These are phyloP conservation scores for Daldinia caldariorum DNA, from an alignment of 495 filamentous ascomycete genomes.

Conservation along the genomic window DNA sequence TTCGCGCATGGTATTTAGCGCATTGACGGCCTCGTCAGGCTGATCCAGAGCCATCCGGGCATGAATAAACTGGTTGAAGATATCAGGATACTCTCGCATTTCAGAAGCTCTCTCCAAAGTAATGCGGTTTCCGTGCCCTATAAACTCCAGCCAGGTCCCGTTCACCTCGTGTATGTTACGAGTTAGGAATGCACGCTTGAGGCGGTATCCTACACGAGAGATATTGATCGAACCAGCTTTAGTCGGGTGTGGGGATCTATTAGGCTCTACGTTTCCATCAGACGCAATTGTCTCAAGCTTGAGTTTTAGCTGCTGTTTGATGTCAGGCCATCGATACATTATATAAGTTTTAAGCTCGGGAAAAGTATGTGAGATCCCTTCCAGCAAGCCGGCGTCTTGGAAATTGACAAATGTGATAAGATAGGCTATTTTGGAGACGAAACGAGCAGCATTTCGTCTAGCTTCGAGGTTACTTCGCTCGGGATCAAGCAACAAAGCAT, in stretches of 20 bases:
- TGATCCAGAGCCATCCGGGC: constrained; percentile 60
- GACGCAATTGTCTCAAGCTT: constrained; percentile 9
- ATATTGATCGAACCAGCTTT: constrained; percentile 7
- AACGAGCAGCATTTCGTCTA: constrained; percentile 33
- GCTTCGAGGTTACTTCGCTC: constrained; percentile 31
- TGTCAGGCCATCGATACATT: constrained; percentile 38
- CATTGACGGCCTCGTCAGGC: constrained; percentile 60
- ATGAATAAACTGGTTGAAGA: constrained; percentile 67
- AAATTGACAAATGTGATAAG: constrained; percentile 37
- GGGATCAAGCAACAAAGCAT: constrained; percentile 51
- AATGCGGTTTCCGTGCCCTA: constrained; percentile 37
- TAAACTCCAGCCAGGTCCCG: constrained; percentile 48
- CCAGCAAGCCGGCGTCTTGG: constrained; percentile 16
- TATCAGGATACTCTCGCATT: constrained; percentile 39
- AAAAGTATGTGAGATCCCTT: constrained; percentile 14
- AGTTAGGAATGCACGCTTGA: constrained; percentile 10
- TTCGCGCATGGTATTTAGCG: constrained; percentile 68
- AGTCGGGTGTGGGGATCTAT: constrained; percentile 1
- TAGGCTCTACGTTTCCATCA: constrained; percentile 25
- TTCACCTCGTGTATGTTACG: constrained; percentile 34
- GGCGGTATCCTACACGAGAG: neutral
- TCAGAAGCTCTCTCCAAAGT: constrained; percentile 33
- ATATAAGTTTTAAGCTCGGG: constrained; percentile 35
- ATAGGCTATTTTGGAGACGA: constrained; percentile 39
- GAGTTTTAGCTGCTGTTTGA: constrained; percentile 26